Evolutionary conservation across 139 green algal species (phyloP).

Genomic region (Spirogloea muscicola): DNA sequence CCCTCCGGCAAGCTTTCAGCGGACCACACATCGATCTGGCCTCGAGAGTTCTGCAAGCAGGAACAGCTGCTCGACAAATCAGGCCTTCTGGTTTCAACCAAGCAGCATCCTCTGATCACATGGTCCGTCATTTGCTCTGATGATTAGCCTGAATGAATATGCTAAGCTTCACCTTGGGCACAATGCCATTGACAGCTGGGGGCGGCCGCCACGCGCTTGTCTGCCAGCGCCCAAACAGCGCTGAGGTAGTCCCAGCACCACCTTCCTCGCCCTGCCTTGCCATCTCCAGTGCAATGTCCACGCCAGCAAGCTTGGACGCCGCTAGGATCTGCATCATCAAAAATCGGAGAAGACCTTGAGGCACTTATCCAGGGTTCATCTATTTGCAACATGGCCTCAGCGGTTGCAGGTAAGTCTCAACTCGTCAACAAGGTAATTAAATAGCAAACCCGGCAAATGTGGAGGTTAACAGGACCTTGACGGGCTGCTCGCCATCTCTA

Average conservation of each 20-base stretch:
- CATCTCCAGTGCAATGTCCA: slow-evolving; percentile 20
- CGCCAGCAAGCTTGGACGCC: slow-evolving; percentile 24
- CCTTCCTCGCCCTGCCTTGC: slow-evolving; percentile 10
- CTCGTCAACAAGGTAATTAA: too few species aligned
- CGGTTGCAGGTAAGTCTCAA: too few species aligned
- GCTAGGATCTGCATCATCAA: slow-evolving; percentile 4
- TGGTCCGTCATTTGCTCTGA: too few species aligned
- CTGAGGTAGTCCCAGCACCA: slow-evolving; percentile 6
- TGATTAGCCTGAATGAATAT: too few species aligned
- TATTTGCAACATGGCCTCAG: too few species aligned
- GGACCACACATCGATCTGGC: slow-evolving; percentile 45
- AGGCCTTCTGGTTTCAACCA: too few species aligned
- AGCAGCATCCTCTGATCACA: too few species aligned
- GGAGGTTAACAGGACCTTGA: slow-evolving; percentile 49
- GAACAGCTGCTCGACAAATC: neutral
- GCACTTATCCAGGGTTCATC: too few species aligned
- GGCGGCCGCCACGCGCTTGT: slow-evolving; percentile 42
- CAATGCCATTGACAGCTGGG: slow-evolving; percentile 20
- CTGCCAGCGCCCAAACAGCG: slow-evolving; percentile 48
- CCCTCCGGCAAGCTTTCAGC: slow-evolving; percentile 33
- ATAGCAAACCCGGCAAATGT: too few species aligned
- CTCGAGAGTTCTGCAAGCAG: slow-evolving; percentile 37
- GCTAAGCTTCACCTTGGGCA: slow-evolving; percentile 18
- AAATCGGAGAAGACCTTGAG: neutral
- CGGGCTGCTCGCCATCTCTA: slow-evolving; percentile 33